phyloP scores from a whole-genome alignment of 2,329 filamentous ascomycete genomes.

The Corinectria fuckeliana region DNA sequence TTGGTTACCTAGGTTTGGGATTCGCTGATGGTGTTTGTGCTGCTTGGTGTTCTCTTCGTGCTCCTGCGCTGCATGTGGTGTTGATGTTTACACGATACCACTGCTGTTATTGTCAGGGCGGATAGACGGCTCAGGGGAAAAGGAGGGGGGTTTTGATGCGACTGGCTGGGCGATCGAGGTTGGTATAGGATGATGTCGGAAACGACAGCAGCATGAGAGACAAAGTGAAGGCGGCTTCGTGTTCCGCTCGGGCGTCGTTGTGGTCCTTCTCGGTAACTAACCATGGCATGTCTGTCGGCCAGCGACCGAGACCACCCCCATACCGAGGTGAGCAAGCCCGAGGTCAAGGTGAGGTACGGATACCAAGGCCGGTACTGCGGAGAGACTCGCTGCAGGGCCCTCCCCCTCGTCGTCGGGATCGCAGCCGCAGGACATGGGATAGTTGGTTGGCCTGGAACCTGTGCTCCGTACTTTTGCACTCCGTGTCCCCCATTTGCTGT shows the following conservation, averaged over 20 bases:
- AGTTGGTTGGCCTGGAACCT: background rate
- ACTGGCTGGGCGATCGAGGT: background rate
- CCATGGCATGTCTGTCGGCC: too few relatives aligned
- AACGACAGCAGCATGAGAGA: background rate
- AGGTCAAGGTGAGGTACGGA: conserved; percentile 16
- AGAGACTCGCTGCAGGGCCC: conserved; percentile 4
- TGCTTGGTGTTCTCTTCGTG: too few relatives aligned
- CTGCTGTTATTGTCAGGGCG: conserved; percentile 1
- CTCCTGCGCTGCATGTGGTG: background rate
- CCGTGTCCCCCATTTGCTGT: background rate
- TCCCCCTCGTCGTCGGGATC: conserved; percentile 3
- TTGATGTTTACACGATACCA: background rate
- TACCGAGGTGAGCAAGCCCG: conserved; percentile 9
- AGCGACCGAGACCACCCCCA: background rate
- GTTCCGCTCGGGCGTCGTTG: background rate
- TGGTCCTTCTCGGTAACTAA: background rate
- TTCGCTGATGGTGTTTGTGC: background rate
- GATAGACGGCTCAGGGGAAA: conserved; percentile 1
- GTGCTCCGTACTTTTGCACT: background rate
- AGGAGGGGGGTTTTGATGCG: background rate
- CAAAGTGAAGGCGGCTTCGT: background rate
- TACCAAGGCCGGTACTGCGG: conserved; percentile 15
- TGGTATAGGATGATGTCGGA: conserved; percentile 5
- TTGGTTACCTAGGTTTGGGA: background rate
- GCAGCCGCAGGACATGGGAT: conserved; percentile 7